phyloP scores from a whole-genome alignment of 176 grass and related monocot species.

The Sorghum bicolor region Sorghum_bicolor_NCBIv3 NC_012874.2:16893001-16893500 shows the following conservation, averaged over 20 bases:
- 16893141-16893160: neutral
- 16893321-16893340: slow-evolving; percentile 15
- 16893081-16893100: neutral
- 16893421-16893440: slow-evolving; percentile 23
- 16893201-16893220: slow-evolving; percentile 97
- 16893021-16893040: neutral
- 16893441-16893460: neutral
- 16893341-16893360: slow-evolving; percentile 54
- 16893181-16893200: slow-evolving; percentile 47
- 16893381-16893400: slow-evolving; percentile 95
- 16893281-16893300: slow-evolving; percentile 57
- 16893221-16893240: slow-evolving; percentile 92
- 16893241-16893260: slow-evolving; percentile 73
- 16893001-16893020: neutral
- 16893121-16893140: neutral
- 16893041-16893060: neutral
- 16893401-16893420: slow-evolving; percentile 80
- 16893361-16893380: slow-evolving; percentile 88
- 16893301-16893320: slow-evolving; percentile 6
- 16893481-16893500: slow-evolving; percentile 2
- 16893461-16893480: neutral
- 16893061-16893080: neutral
- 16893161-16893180: neutral
- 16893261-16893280: slow-evolving; percentile 88
- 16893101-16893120: neutral